phyloP scores from a whole-genome alignment of 2,329 filamentous ascomycete genomes.

The Apiospora marii region DNA sequence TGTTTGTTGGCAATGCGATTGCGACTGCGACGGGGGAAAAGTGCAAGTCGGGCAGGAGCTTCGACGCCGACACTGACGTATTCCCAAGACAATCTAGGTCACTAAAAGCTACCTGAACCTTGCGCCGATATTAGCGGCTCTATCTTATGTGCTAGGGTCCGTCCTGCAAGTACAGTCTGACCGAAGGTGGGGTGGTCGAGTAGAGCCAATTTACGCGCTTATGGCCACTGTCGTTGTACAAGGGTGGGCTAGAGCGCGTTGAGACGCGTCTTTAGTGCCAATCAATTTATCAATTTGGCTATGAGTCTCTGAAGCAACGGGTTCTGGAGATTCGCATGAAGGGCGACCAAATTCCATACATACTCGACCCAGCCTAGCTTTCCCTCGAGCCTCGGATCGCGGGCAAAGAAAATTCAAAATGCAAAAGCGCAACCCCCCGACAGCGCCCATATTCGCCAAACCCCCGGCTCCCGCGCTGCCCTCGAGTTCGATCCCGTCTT shows the following conservation, averaged over 20 bases:
- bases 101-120: not conserved
- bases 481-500: conserved; percentile 78
- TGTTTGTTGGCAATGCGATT: not conserved
- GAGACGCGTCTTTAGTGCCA: conserved; percentile 11
- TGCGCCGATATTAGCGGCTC: conserved; percentile 11
- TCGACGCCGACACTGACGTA: not conserved
- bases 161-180: conserved; percentile 16
- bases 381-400: not conserved
- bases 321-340: not conserved
- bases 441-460: conserved; percentile 50
- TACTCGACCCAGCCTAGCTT: not conserved
- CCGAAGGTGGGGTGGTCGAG: not conserved
- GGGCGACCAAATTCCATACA: not conserved
- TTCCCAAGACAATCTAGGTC: not conserved
- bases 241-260: not conserved
- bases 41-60: not conserved
- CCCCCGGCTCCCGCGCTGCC: conserved; percentile 43
- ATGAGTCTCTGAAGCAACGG: not conserved
- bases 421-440: conserved; percentile 34
- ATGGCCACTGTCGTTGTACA: not conserved
- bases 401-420: not conserved
- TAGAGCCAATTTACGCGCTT: conserved; percentile 7
- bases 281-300: not conserved
- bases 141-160: not conserved
- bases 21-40: not conserved